Evolutionary conservation across 345 rosid species (phyloP).

Genomic region (Eucalyptus polybractea): DNA sequence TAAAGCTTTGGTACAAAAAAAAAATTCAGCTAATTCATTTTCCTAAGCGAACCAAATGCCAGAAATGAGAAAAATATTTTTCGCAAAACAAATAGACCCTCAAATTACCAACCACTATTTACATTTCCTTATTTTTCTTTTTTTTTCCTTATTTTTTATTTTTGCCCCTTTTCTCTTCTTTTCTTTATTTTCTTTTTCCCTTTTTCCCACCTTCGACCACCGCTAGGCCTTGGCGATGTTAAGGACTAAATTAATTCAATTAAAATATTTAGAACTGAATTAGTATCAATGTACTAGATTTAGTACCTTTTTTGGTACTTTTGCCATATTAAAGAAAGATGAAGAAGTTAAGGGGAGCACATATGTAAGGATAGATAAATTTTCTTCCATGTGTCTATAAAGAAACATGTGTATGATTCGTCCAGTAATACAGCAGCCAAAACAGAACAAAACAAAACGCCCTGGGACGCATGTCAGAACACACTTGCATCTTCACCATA

Average conservation of each 20-base stretch:
- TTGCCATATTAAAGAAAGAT: background rate
- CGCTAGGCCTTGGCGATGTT: fast-evolving
- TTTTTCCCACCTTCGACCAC: no score
- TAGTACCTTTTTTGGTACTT: background rate
- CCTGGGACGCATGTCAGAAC: background rate
- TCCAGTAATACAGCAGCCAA: background rate
- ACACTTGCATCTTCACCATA: background rate
- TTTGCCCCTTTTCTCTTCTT: background rate
- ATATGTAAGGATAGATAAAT: background rate
- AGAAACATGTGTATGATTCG: background rate
- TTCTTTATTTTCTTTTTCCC: no score
- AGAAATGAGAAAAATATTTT: background rate
- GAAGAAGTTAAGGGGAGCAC: background rate
- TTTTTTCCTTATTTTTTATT: no score
- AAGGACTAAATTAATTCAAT: no score
- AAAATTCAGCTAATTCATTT: background rate
- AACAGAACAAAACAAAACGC: background rate
- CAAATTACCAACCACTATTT: background rate
- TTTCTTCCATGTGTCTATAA: background rate
- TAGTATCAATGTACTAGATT: no score
- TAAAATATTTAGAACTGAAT: no score
- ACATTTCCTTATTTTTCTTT: background rate
- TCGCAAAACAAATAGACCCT: no score
- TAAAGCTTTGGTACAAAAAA: background rate
- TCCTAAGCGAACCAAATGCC: background rate